Evolutionary conservation across 2,329 filamentous ascomycete species (phyloP), one percentile per base, ranked within the genome.

Genomic region (Arthroderma sp.): DNA sequence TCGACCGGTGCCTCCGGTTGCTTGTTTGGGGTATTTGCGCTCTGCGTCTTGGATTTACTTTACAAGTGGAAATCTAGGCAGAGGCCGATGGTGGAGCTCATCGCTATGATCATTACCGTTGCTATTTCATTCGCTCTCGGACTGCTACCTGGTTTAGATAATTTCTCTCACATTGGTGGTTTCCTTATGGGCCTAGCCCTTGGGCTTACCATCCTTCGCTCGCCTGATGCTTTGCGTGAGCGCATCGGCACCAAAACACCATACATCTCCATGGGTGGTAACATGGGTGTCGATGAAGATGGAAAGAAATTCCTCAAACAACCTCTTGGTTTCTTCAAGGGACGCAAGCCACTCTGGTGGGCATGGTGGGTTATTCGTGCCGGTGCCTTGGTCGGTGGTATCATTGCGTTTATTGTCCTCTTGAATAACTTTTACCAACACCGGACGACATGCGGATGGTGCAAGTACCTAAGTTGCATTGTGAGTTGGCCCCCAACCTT

Each of bases 121-220:
- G 69, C 80, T 52, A 87, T 98, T 52, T 86, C 87, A 0, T 95
- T 98, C 59, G 86, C 91, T 10, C 75, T 98, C 2, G 91, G 91
- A 31, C 74, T 98, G 3, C 73, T 98, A 1, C 91, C 91, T 0
- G 89, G 88, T 6, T 67, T 98, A 39, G 91, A 98, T 70, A 98
- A 98, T 64, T 98, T 96, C 63, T 85, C 85, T 10, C 91, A 98
- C 54, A 95, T 98, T 50, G 91, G 91, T 44, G 91, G 91, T 1
- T 95, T 96, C 62, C 66, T 94, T 42, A 94, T 94, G 79, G 91
- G 91, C 1, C 67, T 98, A 5, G 82, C 81, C 0, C 75, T 95
- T 1, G 91, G 91, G 8, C 73, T 96, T 42, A 93, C 81, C 50
- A 73, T 98, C 29, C 71, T 98, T 49, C 87, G 89, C 59, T 95